phyloP scores from a whole-genome alignment of 306 rosid species.

The Acacia melanoxylon region DNA sequence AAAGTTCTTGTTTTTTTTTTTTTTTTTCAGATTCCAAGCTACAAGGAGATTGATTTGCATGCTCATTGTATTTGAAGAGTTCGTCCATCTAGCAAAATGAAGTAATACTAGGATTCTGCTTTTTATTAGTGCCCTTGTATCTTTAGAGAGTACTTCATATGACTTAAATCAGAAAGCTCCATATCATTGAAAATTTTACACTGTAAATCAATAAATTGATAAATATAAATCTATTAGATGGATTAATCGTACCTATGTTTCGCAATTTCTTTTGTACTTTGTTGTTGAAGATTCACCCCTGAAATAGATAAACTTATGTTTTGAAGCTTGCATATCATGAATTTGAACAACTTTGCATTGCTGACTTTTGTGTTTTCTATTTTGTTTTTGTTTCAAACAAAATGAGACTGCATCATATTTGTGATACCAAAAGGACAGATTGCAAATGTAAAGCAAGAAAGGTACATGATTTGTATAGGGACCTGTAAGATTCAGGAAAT shows the following conservation, averaged over 20 bases:
- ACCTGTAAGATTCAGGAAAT: neutral
- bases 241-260: neutral
- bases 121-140: constrained; percentile 19
- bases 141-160: neutral
- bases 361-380: constrained; percentile 13
- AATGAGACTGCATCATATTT: constrained; percentile 6
- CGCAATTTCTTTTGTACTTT: neutral
- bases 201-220: constrained; percentile 9
- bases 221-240: constrained; percentile 14
- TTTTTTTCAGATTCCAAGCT: constrained; percentile 45
- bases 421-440: neutral
- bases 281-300: neutral
- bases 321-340: neutral
- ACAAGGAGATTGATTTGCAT: constrained; percentile 34
- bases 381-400: constrained; percentile 13
- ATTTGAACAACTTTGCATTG: neutral
- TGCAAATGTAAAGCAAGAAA: neutral
- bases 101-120: constrained; percentile 43
- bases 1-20: constrained; percentile 9
- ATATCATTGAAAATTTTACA: constrained; percentile 7
- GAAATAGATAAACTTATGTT: neutral
- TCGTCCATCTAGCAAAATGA: constrained; percentile 51
- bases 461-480: constrained; percentile 4
- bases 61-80: constrained; percentile 37
- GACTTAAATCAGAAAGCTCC: constrained; percentile 1